Percentiles rank a stretch among this genome's conserved stretches.
Conservation (phyloP, 441 rosid species). For the Syzygium malaccense region DNA sequence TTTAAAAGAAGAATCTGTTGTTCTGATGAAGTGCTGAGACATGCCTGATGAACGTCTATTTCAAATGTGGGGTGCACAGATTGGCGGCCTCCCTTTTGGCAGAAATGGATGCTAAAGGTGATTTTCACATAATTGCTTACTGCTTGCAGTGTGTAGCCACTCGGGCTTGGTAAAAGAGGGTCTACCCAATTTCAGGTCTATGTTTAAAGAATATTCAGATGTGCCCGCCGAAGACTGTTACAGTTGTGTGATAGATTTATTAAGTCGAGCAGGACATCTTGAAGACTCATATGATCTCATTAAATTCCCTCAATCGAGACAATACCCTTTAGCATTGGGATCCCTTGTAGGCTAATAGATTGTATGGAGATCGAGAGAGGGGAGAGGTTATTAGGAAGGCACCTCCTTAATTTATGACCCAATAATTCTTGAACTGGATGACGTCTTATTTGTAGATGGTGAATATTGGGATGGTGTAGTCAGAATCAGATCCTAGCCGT, state of each 20-base stretch:
- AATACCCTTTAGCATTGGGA: constrained; percentile 11
- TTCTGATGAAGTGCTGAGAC: constrained; percentile 23
- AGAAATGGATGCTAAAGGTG: too few relatives aligned
- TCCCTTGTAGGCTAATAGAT: constrained; percentile 24
- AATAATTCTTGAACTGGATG: constrained; percentile 8
- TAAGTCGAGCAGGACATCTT: constrained; percentile 22
- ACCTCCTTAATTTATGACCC: constrained; percentile 16
- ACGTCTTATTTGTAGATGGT: constrained; percentile 22
- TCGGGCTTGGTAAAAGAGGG: constrained; percentile 26
- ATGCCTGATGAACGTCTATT: constrained; percentile 21
- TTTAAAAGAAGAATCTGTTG: constrained; percentile 19
- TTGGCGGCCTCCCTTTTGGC: background rate
- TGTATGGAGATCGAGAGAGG: constrained; percentile 3
- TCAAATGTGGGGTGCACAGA: constrained; percentile 9
- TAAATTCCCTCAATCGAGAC: constrained; percentile 5
- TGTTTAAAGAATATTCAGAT: constrained; percentile 10
- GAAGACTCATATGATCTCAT: constrained; percentile 17
- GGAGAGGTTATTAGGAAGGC: constrained; percentile 15
- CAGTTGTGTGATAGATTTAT: constrained; percentile 22
- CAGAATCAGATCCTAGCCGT: too few relatives aligned
- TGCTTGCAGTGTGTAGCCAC: constrained; percentile 19
- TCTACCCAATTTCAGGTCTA: background rate
- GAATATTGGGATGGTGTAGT: constrained; percentile 18
- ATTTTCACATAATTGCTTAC: constrained; percentile 16
- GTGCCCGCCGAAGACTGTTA: constrained; percentile 17